Conservation (phyloP, 176 grass and related monocot species). For the Dactylis glomerata region DNA sequence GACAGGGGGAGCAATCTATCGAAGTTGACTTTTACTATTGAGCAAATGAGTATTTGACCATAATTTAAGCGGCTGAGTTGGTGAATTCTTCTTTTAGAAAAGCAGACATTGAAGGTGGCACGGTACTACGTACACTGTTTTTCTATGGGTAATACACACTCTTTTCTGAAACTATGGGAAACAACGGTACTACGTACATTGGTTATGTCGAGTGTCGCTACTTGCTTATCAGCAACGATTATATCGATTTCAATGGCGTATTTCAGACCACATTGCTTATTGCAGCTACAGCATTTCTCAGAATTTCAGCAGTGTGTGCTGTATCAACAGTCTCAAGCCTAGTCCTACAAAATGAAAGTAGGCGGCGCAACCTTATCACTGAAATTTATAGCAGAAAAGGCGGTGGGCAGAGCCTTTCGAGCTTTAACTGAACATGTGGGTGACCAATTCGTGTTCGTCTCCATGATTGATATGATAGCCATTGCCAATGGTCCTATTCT, state of each 20-base stretch:
- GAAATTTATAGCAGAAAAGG: neutral
- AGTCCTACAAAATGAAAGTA: neutral
- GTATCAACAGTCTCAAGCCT: neutral
- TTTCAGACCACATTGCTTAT: neutral
- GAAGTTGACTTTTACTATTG: neutral
- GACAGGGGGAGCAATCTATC: neutral
- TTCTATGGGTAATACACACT: neutral
- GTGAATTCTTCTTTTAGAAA: neutral
- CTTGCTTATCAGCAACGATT: neutral
- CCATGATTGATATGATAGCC: neutral
- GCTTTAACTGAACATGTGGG: neutral
- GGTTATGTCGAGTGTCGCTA: neutral
- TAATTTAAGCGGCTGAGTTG: neutral
- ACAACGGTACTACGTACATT: neutral
- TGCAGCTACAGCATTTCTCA: neutral
- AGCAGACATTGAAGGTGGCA: neutral
- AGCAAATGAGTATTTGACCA: neutral
- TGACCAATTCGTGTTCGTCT: neutral
- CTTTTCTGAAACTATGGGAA: neutral
- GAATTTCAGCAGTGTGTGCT: neutral
- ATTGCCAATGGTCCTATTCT: conserved; percentile 2
- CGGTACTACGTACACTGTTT: neutral
- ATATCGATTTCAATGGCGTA: neutral
- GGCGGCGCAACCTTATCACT: neutral
- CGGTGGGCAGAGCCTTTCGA: neutral